A percentile compares a stretch with the other conserved stretches of the same genome.
These are phyloP conservation scores for Aschersonia sp. DNA, from an alignment of 2,329 filamentous ascomycete genomes.

Conservation along the genomic window DNA sequence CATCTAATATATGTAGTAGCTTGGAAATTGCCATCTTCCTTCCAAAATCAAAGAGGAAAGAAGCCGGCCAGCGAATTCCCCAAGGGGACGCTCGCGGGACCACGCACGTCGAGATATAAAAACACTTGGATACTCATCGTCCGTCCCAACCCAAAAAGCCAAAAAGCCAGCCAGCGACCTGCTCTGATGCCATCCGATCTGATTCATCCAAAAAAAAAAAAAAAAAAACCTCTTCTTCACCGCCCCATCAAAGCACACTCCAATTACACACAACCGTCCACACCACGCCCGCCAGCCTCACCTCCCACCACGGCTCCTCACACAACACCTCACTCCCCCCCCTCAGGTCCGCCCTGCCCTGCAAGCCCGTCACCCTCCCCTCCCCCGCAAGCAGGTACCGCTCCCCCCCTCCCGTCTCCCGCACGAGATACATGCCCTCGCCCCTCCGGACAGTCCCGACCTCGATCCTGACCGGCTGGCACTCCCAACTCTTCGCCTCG, in stretches of 20 bases:
- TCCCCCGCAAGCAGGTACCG: constrained; percentile 22
- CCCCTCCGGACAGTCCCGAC: constrained; percentile 17
- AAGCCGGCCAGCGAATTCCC: too few relatives aligned
- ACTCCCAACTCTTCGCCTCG: constrained; percentile 22
- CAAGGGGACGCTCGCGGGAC: too few relatives aligned
- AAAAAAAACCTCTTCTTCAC: neutral
- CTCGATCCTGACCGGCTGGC: constrained; percentile 8
- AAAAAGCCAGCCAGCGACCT: neutral
- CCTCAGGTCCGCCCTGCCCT: constrained; percentile 11
- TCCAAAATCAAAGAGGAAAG: too few relatives aligned
- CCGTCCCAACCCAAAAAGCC: too few relatives aligned
- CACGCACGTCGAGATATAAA: too few relatives aligned
- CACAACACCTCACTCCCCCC: constrained; percentile 17
- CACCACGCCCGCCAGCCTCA: constrained; percentile 15
- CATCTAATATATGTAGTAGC: too few relatives aligned
- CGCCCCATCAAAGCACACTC: constrained; percentile 6
- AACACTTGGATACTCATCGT: too few relatives aligned
- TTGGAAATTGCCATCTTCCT: too few relatives aligned
- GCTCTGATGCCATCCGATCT: neutral
- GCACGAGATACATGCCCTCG: constrained; percentile 19
- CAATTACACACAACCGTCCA: constrained; percentile 27
- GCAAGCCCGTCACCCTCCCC: constrained; percentile 21
- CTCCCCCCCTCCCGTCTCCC: constrained; percentile 7
- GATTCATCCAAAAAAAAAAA: neutral
- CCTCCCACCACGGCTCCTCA: constrained; percentile 23